A percentile compares a stretch with the other conserved stretches of the same genome.
These are phyloP conservation scores for Penicillium subrubescens DNA, from an alignment of 495 filamentous ascomycete genomes.

Conservation along the genomic window DNA sequence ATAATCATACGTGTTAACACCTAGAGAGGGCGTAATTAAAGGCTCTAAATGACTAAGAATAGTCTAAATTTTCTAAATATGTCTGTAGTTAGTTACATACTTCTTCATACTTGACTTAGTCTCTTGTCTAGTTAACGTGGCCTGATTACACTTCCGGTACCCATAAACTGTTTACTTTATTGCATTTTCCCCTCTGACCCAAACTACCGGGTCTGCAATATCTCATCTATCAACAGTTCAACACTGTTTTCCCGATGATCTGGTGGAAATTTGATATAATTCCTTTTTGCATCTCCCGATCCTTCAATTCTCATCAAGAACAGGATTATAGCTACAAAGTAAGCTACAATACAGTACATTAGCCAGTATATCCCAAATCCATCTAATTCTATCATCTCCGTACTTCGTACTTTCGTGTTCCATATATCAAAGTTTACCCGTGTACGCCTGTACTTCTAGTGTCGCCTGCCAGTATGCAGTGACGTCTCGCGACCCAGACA, in stretches of 20 bases:
- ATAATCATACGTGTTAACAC: background rate
- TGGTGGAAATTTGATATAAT: background rate
- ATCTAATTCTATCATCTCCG: background rate
- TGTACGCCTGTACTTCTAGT: background rate
- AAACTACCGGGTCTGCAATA: background rate
- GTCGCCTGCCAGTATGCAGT: background rate
- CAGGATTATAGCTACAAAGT: background rate
- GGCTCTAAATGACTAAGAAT: background rate
- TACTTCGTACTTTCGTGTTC: background rate
- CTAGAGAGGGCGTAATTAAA: background rate
- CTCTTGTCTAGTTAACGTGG: background rate
- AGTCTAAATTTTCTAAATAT: no score
- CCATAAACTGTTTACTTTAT: background rate
- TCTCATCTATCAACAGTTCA: conserved; percentile 8
- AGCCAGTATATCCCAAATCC: no score
- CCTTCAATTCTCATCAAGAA: background rate
- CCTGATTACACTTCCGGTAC: background rate
- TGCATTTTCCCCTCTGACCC: background rate
- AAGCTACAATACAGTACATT: no score
- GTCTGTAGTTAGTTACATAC: background rate
- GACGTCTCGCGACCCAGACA: conserved; percentile 2
- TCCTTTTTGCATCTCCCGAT: background rate
- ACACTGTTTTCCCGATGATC: background rate
- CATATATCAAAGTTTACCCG: background rate
- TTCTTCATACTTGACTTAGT: background rate